These are phyloP conservation scores for Neurospora sp. DNA, from an alignment of 495 filamentous ascomycete species.

Conservation along the genomic window DNA sequence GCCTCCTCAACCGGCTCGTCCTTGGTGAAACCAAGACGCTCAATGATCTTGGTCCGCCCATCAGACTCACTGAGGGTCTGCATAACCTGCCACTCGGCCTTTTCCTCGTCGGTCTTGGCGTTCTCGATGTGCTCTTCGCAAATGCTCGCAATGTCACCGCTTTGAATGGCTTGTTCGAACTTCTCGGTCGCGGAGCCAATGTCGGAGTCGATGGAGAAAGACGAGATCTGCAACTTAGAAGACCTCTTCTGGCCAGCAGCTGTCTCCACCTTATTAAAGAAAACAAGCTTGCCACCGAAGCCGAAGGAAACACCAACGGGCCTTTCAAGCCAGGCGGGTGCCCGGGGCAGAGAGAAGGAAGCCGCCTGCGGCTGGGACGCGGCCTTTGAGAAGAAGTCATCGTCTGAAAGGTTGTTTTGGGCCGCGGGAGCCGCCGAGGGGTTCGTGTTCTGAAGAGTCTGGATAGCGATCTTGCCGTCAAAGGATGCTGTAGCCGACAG, in stretches of 20 bases:
- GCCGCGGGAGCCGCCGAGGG: conserved; percentile 46
- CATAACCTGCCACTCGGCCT: conserved; percentile 89
- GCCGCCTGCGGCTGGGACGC: conserved; percentile 83
- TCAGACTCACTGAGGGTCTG: conserved; percentile 76
- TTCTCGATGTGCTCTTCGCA: conserved; percentile 66
- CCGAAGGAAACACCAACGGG: conserved; percentile 86
- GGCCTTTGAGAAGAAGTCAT: conserved; percentile 93
- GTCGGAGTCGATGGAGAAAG: conserved; percentile 77
- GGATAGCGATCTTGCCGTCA: conserved; percentile 86
- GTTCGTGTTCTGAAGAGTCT: conserved; percentile 85
- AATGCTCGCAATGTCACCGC: conserved; percentile 65
- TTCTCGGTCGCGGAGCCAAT: conserved; percentile 74
- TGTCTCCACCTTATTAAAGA: conserved; percentile 48
- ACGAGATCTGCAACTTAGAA: conserved; percentile 73
- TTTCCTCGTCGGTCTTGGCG: conserved; percentile 78
- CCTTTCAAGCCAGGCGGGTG: conserved; percentile 83
- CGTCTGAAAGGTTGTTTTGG: conserved; percentile 60
- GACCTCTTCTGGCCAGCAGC: conserved; percentile 49
- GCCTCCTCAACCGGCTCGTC: conserved; percentile 32
- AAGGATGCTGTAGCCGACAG: conserved; percentile 92
- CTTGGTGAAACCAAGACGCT: conserved; percentile 77
- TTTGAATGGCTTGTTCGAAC: conserved; percentile 75
- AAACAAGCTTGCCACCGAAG: conserved; percentile 88
- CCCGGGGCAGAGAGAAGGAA: conserved; percentile 73
- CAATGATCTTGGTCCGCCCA: conserved; percentile 67